Percentiles rank a stretch among this genome's conserved stretches.
These are phyloP conservation scores for Rosa chinensis DNA, from an alignment of 306 rosid species.

Conservation along the genomic window DNA sequence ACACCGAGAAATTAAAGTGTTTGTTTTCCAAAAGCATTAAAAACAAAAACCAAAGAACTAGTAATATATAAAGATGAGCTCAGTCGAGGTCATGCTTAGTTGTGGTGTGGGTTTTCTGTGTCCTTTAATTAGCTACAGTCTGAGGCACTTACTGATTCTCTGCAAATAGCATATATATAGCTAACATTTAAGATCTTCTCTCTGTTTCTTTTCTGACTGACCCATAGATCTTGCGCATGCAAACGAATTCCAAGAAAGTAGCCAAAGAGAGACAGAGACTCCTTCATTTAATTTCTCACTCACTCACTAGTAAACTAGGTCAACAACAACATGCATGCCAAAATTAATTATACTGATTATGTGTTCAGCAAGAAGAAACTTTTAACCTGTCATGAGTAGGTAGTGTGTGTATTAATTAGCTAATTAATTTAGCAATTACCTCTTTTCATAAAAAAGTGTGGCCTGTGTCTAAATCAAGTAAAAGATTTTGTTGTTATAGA, in stretches of 20 bases:
- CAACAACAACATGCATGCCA: constrained; percentile 5
- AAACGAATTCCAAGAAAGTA: constrained; percentile 54
- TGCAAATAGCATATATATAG: constrained; percentile 7
- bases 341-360: neutral
- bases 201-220: constrained; percentile 30
- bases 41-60: neutral
- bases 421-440: neutral
- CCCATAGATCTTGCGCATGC: constrained; percentile 60
- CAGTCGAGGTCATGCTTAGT: constrained; percentile 8
- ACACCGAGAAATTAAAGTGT: neutral
- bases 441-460: constrained; percentile 1
- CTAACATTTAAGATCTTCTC: constrained; percentile 30
- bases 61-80: neutral
- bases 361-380: neutral
- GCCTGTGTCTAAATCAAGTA: constrained; percentile 4
- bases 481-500: neutral
- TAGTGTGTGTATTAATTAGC: neutral
- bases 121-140: neutral
- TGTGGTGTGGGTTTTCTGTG: neutral
- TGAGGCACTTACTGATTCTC: neutral
- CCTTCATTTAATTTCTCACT: neutral
- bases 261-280: constrained; percentile 16
- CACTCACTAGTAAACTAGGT: neutral
- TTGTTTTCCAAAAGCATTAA: constrained; percentile 2
- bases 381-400: constrained; percentile 3